Evolutionary conservation across 1,284 basidiomycete species (phyloP).

Genomic region (Limonomyces culmigenus): DNA sequence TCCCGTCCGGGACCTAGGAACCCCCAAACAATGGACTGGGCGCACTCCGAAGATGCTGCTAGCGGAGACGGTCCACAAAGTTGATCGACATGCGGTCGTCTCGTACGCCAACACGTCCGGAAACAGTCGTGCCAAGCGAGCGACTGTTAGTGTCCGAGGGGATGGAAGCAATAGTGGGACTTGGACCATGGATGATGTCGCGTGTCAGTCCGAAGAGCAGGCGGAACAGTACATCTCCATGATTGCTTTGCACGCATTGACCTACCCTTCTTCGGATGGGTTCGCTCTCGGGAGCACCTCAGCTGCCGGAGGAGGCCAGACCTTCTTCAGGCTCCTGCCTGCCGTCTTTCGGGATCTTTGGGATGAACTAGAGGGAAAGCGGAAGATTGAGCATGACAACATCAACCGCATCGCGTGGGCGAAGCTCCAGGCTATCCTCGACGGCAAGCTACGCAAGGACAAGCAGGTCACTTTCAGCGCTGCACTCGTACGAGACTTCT

Average conservation of each 20-base stretch:
- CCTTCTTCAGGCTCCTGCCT: slow-evolving; percentile 64
- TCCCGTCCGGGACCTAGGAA: slow-evolving; percentile 54
- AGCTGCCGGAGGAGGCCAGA: slow-evolving; percentile 22
- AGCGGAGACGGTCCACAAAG: slow-evolving; percentile 44
- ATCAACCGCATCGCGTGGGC: slow-evolving; percentile 60
- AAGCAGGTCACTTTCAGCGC: slow-evolving; percentile 28
- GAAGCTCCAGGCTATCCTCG: slow-evolving; percentile 45
- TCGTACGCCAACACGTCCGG: slow-evolving; percentile 53
- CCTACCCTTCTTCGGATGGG: slow-evolving; percentile 41
- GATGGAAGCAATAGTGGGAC: slow-evolving; percentile 40
- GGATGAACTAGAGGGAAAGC: slow-evolving; percentile 70
- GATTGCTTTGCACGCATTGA: slow-evolving; percentile 67
- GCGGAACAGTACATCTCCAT: slow-evolving; percentile 88
- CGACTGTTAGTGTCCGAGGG: slow-evolving; percentile 61
- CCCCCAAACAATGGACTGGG: slow-evolving; percentile 70
- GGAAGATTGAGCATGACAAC: slow-evolving; percentile 46
- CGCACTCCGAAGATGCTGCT: slow-evolving; percentile 59
- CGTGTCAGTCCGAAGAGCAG: slow-evolving; percentile 63
- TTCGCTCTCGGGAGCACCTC: slow-evolving; percentile 33
- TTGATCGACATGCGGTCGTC: slow-evolving; percentile 61
- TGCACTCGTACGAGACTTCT: no score
- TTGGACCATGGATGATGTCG: slow-evolving; percentile 77
- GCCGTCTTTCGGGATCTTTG: slow-evolving; percentile 78
- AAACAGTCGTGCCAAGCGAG: slow-evolving; percentile 52
- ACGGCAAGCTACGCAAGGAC: slow-evolving; percentile 29